Evolutionary conservation across 306 rosid genomes (phyloP), one percentile per base, ranked within the genome.

Genomic region (Gleditsia sinensis): DNA sequence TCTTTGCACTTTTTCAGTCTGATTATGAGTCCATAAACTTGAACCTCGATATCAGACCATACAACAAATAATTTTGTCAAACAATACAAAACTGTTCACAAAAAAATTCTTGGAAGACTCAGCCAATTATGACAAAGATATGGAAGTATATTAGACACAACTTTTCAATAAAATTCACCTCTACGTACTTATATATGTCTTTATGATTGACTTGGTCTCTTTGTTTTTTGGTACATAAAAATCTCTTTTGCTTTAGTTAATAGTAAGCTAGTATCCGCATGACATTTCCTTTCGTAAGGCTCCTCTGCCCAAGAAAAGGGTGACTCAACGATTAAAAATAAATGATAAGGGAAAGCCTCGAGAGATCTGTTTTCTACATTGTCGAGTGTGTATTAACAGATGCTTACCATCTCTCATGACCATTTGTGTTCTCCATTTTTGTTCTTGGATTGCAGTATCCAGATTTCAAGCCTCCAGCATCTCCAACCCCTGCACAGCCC

Each of bases 381-480:
- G n/a, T n/a, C n/a, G n/a, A n/a, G n/a, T n/a, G n/a, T n/a, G n/a
- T n/a, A n/a, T n/a, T n/a, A n/a, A 57, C 53, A 58, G 13, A 61
- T 67, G 10, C 48, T 72, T 63, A n/a, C 25, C 27, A 32, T 64
- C 28, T 42, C 69, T 72, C 48, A 28, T 21, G 45, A n/a, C 4
- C 16, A 32, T 69, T 16, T 23, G 1, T 69, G 21, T 62, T 49
- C 66, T 66, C 20, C 27, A 25, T 50, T n/a, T n/a, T n/a, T n/a
- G n/a, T n/a, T 42, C 19, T 49, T 36, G 81, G 69, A 27, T 59
- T 81, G 84, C 94, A 94, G 98, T 94, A 94, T 87, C 97, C 98
- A 12, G 98, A 94, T 87, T 91, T 88, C 82, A 94, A 89, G 88
- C 99, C 99, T 55, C 98, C 99, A 30, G 49, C 99, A 65, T 95